Base-by-base conservation (phyloP, 805 yeast genomes). In the Maudiozyma serrabonitensis region DNA sequence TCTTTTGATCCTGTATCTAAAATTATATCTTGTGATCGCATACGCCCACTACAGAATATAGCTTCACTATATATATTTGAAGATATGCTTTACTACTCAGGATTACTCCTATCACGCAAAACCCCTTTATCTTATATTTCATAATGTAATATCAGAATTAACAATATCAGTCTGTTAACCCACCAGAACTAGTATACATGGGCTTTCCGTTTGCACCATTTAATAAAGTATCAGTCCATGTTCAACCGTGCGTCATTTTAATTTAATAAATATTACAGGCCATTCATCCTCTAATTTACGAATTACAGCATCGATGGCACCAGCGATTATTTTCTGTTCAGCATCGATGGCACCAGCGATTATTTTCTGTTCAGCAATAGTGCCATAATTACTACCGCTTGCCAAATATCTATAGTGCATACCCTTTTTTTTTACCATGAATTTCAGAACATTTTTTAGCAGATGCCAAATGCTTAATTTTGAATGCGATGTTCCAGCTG, bases 311-410 rank as follows among this genome's bases (percentile, higher is more conserved):
- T 42, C 34, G 46, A 46, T 46, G n/a, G 46, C 49, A 41, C 49
- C 49, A 9, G 49, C 46, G 28, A 41, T 41, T 23, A 46, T 41
- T 11, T 41, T 46, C 18, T 28, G 35, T 28, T 42, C 45, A 31
- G 45, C 46, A 12, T 42, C 34, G 46, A 46, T 46, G n/a, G 46
- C 49, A 41, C 49, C 49, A 9, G 49, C 46, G 28, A 41, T 41
- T 23, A 46, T 41, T 11, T 41, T 46, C 18, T 28, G 35, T 28
- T 42, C 45, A 31, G 45, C 46, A 12, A 34, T 41, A 21, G 49
- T 38, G 13, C 37, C 45, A 26, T 41, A 41, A 21, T 38, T 39
- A 15, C 37, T 41, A 32, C 41, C 46, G 25, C 41, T 41, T 8
- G 41, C 35, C 44, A 37, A 46, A 32, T 41, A 46, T 18, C 26